Base-by-base conservation (phyloP, 768 basidiomycete species). In the Termitomyces sp. region DNA sequence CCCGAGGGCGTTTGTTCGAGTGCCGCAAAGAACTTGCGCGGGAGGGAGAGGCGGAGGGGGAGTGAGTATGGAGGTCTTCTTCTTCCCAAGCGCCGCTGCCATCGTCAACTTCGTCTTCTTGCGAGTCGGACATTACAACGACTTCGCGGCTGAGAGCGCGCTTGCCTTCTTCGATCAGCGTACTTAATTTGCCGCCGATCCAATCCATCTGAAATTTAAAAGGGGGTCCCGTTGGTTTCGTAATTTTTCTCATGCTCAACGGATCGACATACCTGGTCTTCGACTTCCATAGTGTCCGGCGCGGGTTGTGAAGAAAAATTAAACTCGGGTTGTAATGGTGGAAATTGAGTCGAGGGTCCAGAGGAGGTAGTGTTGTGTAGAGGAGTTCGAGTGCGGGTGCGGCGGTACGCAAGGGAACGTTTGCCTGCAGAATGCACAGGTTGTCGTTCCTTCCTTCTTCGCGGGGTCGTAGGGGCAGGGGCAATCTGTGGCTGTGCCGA, bases 101-200 rank as follows among this genome's bases (percentile, higher is more conserved):
- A 64, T 91, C 89, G 59, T 91, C 91, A 3, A 84, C 80, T 62
- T 85, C 85, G 56, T 91, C 89, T 61, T 89, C 87, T 55, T 84
- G 75, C 4, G 77, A 75, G 47, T 91, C 89, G 58, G 83, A 84
- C 80, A 85, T 82, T 4, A 91, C 82, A 9, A 93, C 90, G 15
- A 94, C 77, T 66, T 93, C 89, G n/a, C 79, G 75, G 14, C 80
- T 82, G 7, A 94, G 77, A 0, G 91, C 91, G 46, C 80, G 83
- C 66, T 88, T 84, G 15, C 91, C 91, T 63, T 93, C 84, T 64
- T 84, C 82, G 60, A 94, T 93, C 50, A 93, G 80, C 58, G 71
- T 72, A 28, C 81, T 69, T 31, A 94, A 78, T 60, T 81, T 83
- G 60, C 81, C 84, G 19, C 87, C 86, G 57, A 92, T 87, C 87